These are phyloP conservation scores for Bathelium albidoporum DNA, from an alignment of 495 filamentous ascomycete genomes.

Conservation along the genomic window DNA sequence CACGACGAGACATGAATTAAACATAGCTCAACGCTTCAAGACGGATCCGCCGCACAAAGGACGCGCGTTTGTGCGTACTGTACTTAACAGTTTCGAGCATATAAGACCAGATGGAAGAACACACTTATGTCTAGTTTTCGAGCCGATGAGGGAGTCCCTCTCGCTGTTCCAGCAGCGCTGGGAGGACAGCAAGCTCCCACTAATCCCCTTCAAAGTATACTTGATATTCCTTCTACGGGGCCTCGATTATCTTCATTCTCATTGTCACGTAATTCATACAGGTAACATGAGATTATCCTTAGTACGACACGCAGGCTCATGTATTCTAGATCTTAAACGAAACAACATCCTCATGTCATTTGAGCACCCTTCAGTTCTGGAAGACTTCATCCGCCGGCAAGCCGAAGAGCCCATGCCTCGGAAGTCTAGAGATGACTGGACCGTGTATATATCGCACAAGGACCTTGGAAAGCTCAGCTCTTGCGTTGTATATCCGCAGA, in stretches of 20 bases:
- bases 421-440: slow-evolving; percentile 32
- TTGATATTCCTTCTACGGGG: slow-evolving; percentile 33
- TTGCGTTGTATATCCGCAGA: slow-evolving; percentile 29
- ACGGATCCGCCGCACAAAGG: slow-evolving; percentile 12
- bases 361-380: slow-evolving; percentile 35
- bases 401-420: slow-evolving; percentile 32
- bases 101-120: background rate
- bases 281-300: slow-evolving; percentile 22
- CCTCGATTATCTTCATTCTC: slow-evolving; percentile 38
- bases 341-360: slow-evolving; percentile 40
- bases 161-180: background rate
- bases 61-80: background rate
- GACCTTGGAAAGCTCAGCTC: slow-evolving; percentile 27
- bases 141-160: slow-evolving; percentile 12
- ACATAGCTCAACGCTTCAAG: slow-evolving; percentile 32
- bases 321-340: slow-evolving; percentile 36
- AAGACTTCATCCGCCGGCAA: slow-evolving; percentile 34
- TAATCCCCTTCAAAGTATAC: background rate
- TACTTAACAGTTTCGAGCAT: background rate
- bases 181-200: background rate
- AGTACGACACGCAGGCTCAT: background rate
- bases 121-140: slow-evolving; percentile 14
- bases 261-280: slow-evolving; percentile 32
- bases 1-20: slow-evolving; percentile 31
- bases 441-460: slow-evolving; percentile 34